Base-by-base conservation (phyloP, 352 stramenopile genomes). In the Pythium volutum region DNA sequence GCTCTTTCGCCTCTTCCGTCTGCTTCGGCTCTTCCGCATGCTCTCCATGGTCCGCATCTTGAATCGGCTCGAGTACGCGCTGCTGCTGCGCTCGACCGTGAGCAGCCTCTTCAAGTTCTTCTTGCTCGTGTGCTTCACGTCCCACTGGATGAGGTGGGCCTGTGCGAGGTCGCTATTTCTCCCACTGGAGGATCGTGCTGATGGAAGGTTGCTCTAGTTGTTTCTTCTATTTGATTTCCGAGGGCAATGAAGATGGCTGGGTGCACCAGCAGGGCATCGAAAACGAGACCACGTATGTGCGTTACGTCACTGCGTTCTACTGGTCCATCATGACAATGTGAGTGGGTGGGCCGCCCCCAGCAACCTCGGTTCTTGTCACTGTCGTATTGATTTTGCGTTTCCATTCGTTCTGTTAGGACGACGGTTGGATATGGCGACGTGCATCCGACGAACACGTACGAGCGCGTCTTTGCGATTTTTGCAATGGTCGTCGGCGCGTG, bases 101-200 rank as follows among this genome's bases (percentile, higher is more conserved):
- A 90, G 83, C 67, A 88, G 80, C 34, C 65, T 92, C 52, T 76
- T 88, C 55, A 92, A 92, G 55, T 92, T 90, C 62, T 88, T 69
- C 43, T 73, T 92, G 52, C 70, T 92, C 25, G 83, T 92, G n/a
- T 82, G 66, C 27, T 87, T 90, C 34, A 88, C 82, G 18, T 92
- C 83, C 8, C 83, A 92, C 46, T 92, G 83, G 83, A 81, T 89
- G 67, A 88, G 82, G 76, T 62, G 42, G 26, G 16, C n/a, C 26
- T 31, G 20, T 2, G 4, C 16, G 11, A n/a, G n/a, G n/a, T n/a
- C n/a, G n/a, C n/a, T n/a, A n/a, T n/a, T n/a, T n/a, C n/a, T n/a
- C n/a, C n/a, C n/a, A n/a, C n/a, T n/a, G n/a, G n/a, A n/a, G n/a
- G n/a, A n/a, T n/a, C n/a, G n/a, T n/a, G n/a, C n/a, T n/a, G n/a